These are phyloP conservation scores for Gloeostereum incarnatum DNA, from an alignment of 768 basidiomycete genomes.

Conservation along the genomic window DNA sequence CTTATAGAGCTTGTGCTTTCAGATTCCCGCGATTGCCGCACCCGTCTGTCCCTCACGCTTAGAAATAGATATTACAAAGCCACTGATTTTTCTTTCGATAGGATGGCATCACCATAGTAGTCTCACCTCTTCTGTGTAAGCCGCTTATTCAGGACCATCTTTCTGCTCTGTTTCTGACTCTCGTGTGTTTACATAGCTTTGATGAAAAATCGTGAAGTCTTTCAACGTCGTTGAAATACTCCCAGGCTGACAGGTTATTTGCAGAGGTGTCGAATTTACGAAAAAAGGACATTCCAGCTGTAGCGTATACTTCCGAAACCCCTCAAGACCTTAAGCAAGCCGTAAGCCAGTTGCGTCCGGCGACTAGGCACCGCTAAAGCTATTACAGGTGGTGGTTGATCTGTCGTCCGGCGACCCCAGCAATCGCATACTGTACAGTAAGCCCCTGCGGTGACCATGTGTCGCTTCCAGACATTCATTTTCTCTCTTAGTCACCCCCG, in stretches of 20 bases:
- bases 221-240: not conserved
- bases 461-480: not conserved
- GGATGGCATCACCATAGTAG: slow-evolving; percentile 65
- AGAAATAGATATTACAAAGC: not conserved
- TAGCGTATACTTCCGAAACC: slow-evolving; percentile 63
- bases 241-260: slow-evolving; percentile 1
- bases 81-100: slow-evolving; percentile 13
- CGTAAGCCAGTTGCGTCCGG: slow-evolving; percentile 22
- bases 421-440: slow-evolving; percentile 66
- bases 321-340: slow-evolving; percentile 38
- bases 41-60: slow-evolving; percentile 27
- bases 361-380: not conserved
- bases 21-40: slow-evolving; percentile 66
- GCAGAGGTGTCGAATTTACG: slow-evolving; percentile 59
- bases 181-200: slow-evolving; percentile 37
- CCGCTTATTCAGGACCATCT: not conserved
- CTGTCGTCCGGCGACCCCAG: slow-evolving; percentile 47
- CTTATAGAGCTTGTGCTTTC: slow-evolving; percentile 72
- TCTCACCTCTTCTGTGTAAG: slow-evolving; percentile 71
- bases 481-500: slow-evolving; percentile 60
- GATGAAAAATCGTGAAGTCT: slow-evolving; percentile 64
- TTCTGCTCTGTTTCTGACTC: not conserved
- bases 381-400: slow-evolving; percentile 48
- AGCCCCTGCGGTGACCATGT: slow-evolving; percentile 9
- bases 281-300: slow-evolving; percentile 43